Conservation (phyloP, 768 basidiomycete species). For the Imleria badia region DNA sequence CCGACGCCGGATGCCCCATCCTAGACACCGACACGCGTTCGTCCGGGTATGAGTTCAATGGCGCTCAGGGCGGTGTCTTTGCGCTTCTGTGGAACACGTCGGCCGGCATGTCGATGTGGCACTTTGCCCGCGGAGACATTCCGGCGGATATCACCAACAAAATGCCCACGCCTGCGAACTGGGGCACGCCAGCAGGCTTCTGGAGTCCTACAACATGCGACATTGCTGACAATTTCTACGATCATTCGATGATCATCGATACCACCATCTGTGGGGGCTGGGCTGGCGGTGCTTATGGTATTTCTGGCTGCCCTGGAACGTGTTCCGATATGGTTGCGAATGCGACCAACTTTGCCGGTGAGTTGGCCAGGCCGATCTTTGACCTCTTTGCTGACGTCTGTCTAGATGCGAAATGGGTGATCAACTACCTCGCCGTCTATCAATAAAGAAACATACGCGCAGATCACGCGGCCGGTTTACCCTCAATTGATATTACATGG, state of each 20-base stretch:
- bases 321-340: conserved; percentile 50
- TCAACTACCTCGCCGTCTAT: conserved; percentile 57
- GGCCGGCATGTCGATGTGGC: conserved; percentile 54
- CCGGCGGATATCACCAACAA: conserved; percentile 47
- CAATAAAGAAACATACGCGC: conserved; percentile 28
- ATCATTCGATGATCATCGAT: conserved; percentile 46
- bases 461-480: neutral
- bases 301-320: conserved; percentile 40
- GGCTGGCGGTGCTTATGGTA: conserved; percentile 21
- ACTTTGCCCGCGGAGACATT: conserved; percentile 49
- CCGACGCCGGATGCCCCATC: conserved; percentile 53
- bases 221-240: conserved; percentile 47
- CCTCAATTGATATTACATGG: neutral
- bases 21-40: conserved; percentile 36
- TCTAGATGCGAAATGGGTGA: conserved; percentile 53
- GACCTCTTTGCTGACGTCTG: conserved; percentile 5
- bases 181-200: conserved; percentile 53
- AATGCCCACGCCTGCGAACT: conserved; percentile 44
- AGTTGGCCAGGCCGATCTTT: conserved; percentile 10
- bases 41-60: conserved; percentile 39
- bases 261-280: conserved; percentile 34
- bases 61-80: conserved; percentile 52
- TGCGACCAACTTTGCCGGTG: conserved; percentile 52
- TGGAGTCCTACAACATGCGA: conserved; percentile 51
- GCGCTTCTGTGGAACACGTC: conserved; percentile 50